phyloP scores from a whole-genome alignment of 208 protist genomes.

The Leishmania turanica region DNA sequence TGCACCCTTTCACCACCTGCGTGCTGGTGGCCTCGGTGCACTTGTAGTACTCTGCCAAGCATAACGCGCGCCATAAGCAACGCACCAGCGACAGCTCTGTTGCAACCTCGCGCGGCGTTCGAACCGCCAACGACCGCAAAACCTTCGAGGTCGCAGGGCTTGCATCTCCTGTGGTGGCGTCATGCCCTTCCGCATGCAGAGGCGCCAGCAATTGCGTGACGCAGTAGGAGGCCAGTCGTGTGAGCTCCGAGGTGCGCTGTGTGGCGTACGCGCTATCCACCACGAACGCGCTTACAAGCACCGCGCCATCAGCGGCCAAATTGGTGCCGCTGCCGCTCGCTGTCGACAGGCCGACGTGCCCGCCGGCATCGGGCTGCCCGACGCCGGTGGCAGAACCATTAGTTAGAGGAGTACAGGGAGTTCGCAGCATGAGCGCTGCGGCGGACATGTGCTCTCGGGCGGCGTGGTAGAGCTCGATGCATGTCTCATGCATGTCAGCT shows the following conservation, averaged over 20 bases:
- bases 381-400: too few species aligned
- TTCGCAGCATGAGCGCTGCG: conserved; percentile 5
- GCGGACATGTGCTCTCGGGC: conserved; percentile 30
- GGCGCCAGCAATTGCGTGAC: conserved; percentile 26
- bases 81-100: conserved; percentile 61
- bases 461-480: conserved; percentile 56
- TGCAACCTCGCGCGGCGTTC: conserved; percentile 39
- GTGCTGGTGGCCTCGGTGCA: conserved; percentile 15
- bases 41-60: conserved; percentile 46
- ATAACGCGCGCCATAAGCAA: conserved; percentile 67
- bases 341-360: neutral
- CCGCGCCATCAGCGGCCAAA: conserved; percentile 8
- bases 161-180: neutral
- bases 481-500: conserved; percentile 52
- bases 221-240: conserved; percentile 50
- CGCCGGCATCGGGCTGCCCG: neutral
- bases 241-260: conserved; percentile 40
- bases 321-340: conserved; percentile 1
- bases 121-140: conserved; percentile 5
- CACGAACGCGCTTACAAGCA: conserved; percentile 51
- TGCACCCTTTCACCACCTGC: conserved; percentile 15
- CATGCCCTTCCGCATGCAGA: neutral
- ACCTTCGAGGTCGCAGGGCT: neutral
- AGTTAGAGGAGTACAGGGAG: neutral
- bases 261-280: conserved; percentile 80